Evolutionary conservation across 192 early-diverging fungal genomes (phyloP).

Genomic region (Kickxella alabastrina): DNA sequence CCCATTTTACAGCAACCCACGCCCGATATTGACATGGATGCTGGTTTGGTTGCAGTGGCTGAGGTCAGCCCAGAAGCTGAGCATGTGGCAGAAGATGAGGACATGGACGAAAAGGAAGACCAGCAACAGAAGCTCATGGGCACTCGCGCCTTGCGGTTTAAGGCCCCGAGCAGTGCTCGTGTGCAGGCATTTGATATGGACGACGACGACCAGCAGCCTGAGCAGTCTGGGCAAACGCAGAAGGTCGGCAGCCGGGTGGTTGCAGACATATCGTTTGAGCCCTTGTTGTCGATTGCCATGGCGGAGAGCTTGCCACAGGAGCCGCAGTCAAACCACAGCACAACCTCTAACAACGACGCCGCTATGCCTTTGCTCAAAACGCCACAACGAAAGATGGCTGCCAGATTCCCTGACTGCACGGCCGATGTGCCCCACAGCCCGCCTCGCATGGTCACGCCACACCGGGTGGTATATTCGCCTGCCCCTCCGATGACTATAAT

Average conservation of each 20-base stretch:
- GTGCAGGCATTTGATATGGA: conserved; percentile 40
- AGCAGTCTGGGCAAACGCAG: conserved; percentile 4
- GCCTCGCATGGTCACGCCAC: conserved; percentile 35
- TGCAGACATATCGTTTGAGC: no score
- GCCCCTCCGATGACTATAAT: conserved; percentile 15
- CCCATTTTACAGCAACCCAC: no score
- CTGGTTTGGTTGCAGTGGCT: no score
- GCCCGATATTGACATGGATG: no score
- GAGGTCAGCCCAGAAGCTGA: background rate
- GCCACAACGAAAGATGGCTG: no score
- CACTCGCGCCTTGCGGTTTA: conserved; percentile 38
- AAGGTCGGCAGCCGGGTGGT: background rate
- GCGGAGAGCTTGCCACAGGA: no score
- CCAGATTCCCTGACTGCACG: no score
- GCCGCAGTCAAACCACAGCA: no score
- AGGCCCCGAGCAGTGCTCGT: conserved; percentile 42
- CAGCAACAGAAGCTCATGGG: conserved; percentile 24
- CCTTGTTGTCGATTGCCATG: no score
- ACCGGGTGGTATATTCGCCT: conserved; percentile 47
- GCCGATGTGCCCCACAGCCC: conserved; percentile 37
- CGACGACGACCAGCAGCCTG: conserved; percentile 13
- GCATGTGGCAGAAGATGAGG: background rate
- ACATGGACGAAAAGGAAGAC: conserved; percentile 4
- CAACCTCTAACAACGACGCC: no score
- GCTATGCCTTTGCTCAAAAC: no score